Conservation (phyloP, 2,329 filamentous ascomycete genomes). For the Diaporthe vexans region DNA sequence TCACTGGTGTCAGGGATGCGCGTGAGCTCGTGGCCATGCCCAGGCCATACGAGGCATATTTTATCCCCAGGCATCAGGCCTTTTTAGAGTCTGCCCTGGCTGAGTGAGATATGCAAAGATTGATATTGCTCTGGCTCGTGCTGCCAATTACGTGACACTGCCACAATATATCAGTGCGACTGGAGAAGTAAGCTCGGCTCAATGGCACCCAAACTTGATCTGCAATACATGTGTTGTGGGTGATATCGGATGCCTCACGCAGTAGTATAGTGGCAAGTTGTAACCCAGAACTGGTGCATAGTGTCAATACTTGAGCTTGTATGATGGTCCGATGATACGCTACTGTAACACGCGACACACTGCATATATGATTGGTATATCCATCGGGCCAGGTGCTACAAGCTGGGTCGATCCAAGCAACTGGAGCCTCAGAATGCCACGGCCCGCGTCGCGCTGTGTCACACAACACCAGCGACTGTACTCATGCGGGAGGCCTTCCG, state of each 20-base stretch:
- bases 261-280: no score
- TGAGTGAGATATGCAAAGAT: neutral
- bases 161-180: neutral
- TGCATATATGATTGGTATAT: neutral
- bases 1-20: neutral
- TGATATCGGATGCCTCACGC: neutral
- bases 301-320: neutral
- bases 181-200: neutral
- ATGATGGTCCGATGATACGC: neutral
- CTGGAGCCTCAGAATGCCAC: conserved; percentile 6
- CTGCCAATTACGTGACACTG: no score
- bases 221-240: neutral
- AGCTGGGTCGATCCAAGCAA: neutral
- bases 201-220: neutral
- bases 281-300: no score
- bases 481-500: neutral
- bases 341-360: neutral
- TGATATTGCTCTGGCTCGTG: neutral
- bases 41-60: conserved; percentile 7
- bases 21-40: conserved; percentile 12
- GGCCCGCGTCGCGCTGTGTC: neutral
- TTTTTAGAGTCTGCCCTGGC: neutral
- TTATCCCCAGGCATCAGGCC: neutral
- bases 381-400: neutral
- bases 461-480: neutral